A percentile compares a stretch with the other conserved stretches of the same genome.
Evolutionary conservation across 139 green algal species (phyloP).

Genomic region (Coelastrella sp.): DNA sequence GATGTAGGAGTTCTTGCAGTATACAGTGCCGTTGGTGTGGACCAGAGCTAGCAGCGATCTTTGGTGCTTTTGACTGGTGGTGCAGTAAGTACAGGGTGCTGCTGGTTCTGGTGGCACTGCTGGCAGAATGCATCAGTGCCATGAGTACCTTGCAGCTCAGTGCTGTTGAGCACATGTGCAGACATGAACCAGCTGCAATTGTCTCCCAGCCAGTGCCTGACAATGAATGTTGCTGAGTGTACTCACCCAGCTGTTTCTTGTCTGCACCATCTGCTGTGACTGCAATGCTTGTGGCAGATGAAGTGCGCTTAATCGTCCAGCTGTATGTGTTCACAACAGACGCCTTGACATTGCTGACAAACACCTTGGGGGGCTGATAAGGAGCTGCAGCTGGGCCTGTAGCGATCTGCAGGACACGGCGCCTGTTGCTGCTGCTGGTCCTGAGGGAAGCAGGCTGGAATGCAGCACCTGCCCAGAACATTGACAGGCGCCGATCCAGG

Average conservation of each 20-base stretch:
- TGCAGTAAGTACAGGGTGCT: not conserved
- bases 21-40: no score
- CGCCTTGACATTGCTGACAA: not conserved
- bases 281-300: not conserved
- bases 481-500: not conserved
- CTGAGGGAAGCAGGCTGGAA: not conserved
- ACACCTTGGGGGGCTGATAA: constrained; percentile 13
- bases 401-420: not conserved
- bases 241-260: constrained; percentile 26
- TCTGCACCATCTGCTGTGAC: constrained; percentile 21
- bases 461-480: not conserved
- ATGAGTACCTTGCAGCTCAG: not conserved
- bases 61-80: not conserved
- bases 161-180: not conserved
- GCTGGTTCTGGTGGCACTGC: not conserved
- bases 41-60: not conserved
- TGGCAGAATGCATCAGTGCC: not conserved
- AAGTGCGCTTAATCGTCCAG: not conserved
- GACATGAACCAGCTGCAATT: not conserved
- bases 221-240: not conserved
- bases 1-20: no score
- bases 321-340: constrained; percentile 18
- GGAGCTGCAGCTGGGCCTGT: not conserved
- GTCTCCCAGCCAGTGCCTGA: not conserved
- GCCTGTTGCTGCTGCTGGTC: constrained; percentile 5